Percentiles rank a stretch among this genome's conserved stretches.
Evolutionary conservation across 1,284 basidiomycete genomes (phyloP).

Genomic region (Chalciporus piperatoides): DNA sequence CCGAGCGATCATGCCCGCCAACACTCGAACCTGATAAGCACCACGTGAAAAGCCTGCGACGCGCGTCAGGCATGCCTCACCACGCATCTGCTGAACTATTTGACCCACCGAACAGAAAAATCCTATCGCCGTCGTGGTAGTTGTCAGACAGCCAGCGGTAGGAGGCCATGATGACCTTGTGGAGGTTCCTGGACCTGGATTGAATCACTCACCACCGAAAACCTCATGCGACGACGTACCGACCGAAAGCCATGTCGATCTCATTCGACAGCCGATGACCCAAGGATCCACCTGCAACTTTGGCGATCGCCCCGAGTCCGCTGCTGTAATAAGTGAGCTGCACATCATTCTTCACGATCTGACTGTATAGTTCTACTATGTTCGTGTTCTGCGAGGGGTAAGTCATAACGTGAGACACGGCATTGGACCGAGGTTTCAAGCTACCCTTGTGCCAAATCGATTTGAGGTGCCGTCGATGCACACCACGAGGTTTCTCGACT

Average conservation of each 20-base stretch:
- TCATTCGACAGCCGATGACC: constrained; percentile 16
- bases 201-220: not conserved
- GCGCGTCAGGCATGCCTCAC: not conserved
- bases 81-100: not conserved
- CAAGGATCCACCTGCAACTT: constrained; percentile 12
- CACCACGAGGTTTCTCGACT: constrained; percentile 32
- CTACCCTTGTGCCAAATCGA: constrained; percentile 32
- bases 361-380: constrained; percentile 36
- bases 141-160: constrained; percentile 37
- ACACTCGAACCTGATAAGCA: constrained; percentile 38
- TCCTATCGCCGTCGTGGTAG: constrained; percentile 32
- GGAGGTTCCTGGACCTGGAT: constrained; percentile 28
- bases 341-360: constrained; percentile 27
- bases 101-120: constrained; percentile 35
- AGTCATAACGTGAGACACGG: not conserved
- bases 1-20: constrained; percentile 37
- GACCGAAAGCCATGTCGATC: constrained; percentile 31
- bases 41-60: constrained; percentile 37
- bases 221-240: constrained; percentile 17
- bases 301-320: constrained; percentile 34
- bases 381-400: constrained; percentile 32
- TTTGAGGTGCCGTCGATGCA: constrained; percentile 41
- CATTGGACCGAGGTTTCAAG: not conserved
- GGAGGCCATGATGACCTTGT: constrained; percentile 32
- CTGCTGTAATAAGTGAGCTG: constrained; percentile 38